Evolutionary conservation across 352 stramenopile genomes (phyloP).

Genomic region (Peronospora destructor): DNA sequence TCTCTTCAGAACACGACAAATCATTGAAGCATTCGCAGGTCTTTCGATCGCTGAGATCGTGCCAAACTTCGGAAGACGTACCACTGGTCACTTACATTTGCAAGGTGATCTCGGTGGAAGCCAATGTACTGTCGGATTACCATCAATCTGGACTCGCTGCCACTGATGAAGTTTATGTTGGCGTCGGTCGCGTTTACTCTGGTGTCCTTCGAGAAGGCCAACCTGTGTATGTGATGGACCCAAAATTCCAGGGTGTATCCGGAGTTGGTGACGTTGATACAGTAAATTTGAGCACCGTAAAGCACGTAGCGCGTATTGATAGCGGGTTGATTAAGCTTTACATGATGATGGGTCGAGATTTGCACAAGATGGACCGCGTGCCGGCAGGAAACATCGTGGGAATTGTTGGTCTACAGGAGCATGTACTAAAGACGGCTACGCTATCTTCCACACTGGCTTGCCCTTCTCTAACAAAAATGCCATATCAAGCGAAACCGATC

Average conservation of each 20-base stretch:
- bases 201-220: slow-evolving; percentile 62
- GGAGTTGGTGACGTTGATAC: slow-evolving; percentile 28
- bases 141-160: slow-evolving; percentile 34
- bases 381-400: slow-evolving; percentile 88
- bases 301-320: slow-evolving; percentile 55
- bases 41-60: slow-evolving; percentile 50
- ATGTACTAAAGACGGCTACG: slow-evolving; percentile 88
- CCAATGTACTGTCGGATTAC: slow-evolving; percentile 77
- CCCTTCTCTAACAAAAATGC: slow-evolving; percentile 83
- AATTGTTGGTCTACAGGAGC: slow-evolving; percentile 80
- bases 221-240: slow-evolving; percentile 78
- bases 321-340: slow-evolving; percentile 62
- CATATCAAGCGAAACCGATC: slow-evolving; percentile 89
- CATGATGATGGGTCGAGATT: slow-evolving; percentile 90
- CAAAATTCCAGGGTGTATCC: slow-evolving; percentile 79
- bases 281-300: slow-evolving; percentile 25
- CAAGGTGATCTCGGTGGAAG: slow-evolving; percentile 89
- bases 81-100: slow-evolving; percentile 88
- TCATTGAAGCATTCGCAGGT: slow-evolving; percentile 33
- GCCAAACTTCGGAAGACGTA: slow-evolving; percentile 43
- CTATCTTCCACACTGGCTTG: slow-evolving; percentile 72
- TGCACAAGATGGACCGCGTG: slow-evolving; percentile 68
- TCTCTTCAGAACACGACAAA: slow-evolving; percentile 23
- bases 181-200: slow-evolving; percentile 87
- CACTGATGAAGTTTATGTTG: slow-evolving; percentile 85